Evolutionary conservation across 345 rosid species (phyloP).

Genomic region (Microcos paniculata): DNA sequence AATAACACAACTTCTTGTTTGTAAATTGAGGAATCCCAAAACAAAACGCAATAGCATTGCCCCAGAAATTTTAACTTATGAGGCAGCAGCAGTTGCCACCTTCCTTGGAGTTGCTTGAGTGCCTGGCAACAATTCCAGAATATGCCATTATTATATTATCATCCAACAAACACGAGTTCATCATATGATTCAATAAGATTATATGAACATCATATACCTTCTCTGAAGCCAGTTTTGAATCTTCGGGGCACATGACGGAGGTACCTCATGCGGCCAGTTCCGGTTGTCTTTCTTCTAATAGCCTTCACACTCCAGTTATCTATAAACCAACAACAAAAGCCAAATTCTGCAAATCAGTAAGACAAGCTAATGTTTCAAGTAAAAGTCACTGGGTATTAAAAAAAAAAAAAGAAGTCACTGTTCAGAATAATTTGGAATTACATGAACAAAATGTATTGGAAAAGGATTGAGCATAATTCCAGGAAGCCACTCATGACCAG

Average conservation of each 20-base stretch:
- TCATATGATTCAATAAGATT: not conserved
- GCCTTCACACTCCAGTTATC: slow-evolving; percentile 90
- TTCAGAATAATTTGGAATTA: not conserved
- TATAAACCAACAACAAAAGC: slow-evolving; percentile 5
- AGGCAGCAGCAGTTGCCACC: slow-evolving; percentile 43
- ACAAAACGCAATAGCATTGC: slow-evolving; percentile 6
- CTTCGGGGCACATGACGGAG: slow-evolving; percentile 69
- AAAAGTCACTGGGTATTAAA: not conserved
- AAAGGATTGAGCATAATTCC: not conserved
- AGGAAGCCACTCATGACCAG: not conserved
- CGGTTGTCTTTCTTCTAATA: slow-evolving; percentile 74
- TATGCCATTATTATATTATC: not conserved
- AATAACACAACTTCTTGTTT: slow-evolving; percentile 17
- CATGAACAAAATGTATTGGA: not conserved
- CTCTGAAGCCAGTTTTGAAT: slow-evolving; percentile 81
- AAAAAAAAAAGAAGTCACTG: not conserved
- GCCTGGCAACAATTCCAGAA: slow-evolving; percentile 29
- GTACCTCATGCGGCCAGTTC: slow-evolving; percentile 79
- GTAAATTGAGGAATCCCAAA: slow-evolving; percentile 16
- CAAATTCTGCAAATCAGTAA: not conserved
- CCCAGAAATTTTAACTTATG: slow-evolving; percentile 25
- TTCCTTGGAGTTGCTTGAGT: slow-evolving; percentile 71
- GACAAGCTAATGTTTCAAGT: not conserved
- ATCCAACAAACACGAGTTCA: not conserved
- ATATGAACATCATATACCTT: slow-evolving; percentile 32